Evolutionary conservation across 805 yeast species (phyloP).

Genomic region (Metschnikowia reukaufii): DNA sequence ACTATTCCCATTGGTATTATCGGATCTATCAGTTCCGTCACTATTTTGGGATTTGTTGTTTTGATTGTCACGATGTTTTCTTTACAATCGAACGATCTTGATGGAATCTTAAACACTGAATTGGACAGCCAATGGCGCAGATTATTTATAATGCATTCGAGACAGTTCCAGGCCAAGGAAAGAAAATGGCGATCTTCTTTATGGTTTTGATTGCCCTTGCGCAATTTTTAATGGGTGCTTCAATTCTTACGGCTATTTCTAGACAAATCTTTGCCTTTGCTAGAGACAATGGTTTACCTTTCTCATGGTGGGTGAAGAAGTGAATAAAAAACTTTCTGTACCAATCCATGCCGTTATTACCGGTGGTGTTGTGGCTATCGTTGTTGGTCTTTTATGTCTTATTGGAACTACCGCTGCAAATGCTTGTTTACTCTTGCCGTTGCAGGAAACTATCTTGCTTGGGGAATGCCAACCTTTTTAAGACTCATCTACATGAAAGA

Average conservation of each 20-base stretch:
- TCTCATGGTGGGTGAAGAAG: conserved; percentile 51
- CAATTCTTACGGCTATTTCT: conserved; percentile 61
- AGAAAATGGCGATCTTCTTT: conserved; percentile 62
- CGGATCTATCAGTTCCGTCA: conserved; percentile 57
- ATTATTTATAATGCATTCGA: conserved; percentile 55
- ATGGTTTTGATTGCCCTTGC: conserved; percentile 58
- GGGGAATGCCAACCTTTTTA: conserved; percentile 59
- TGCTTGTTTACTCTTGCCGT: conserved; percentile 66
- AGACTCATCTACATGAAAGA: conserved; percentile 46
- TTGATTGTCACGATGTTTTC: conserved; percentile 55
- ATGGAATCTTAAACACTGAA: conserved; percentile 21
- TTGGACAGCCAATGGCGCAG: conserved; percentile 66
- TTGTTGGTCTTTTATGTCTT: conserved; percentile 57
- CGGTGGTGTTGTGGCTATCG: conserved; percentile 48
- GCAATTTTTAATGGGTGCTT: conserved; percentile 66
- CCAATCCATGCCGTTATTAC: conserved; percentile 60
- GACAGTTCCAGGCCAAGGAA: conserved; percentile 38
- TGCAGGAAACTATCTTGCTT: conserved; percentile 61
- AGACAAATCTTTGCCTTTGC: conserved; percentile 77
- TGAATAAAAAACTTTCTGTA: conserved; percentile 54
- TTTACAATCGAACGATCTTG: conserved; percentile 45
- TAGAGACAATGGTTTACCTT: conserved; percentile 74
- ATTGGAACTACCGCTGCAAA: conserved; percentile 60
- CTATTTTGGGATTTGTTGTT: conserved; percentile 57
- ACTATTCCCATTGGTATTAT: conserved; percentile 68